These are phyloP conservation scores for Colletotrichum sp. DNA, from an alignment of 2,329 filamentous ascomycete species.

Conservation along the genomic window DNA sequence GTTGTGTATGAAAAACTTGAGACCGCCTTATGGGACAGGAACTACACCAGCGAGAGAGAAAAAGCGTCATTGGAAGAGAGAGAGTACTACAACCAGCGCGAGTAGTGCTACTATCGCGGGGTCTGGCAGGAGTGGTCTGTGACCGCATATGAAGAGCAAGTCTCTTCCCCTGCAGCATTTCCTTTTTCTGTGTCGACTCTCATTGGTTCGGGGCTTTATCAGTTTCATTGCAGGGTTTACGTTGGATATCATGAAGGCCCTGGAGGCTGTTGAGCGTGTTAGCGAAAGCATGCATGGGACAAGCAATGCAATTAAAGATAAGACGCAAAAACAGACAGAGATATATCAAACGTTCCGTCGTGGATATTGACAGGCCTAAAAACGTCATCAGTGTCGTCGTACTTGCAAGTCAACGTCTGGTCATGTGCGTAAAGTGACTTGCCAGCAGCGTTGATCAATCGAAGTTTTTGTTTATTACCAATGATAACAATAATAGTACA, in stretches of 20 bases:
- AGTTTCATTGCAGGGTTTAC: not conserved
- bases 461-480: not conserved
- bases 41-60: not conserved
- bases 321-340: too few species aligned
- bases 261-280: not conserved
- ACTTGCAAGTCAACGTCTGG: not conserved
- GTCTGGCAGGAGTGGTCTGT: not conserved
- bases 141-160: not conserved
- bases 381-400: not conserved
- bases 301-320: not conserved
- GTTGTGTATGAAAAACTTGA: conserved; percentile 18
- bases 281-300: not conserved
- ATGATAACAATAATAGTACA: not conserved
- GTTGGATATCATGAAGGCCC: not conserved
- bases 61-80: not conserved
- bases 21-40: not conserved
- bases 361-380: too few species aligned
- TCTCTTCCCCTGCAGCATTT: not conserved
- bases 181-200: not conserved
- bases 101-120: not conserved
- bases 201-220: not conserved
- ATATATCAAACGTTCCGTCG: too few species aligned
- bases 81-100: not conserved
- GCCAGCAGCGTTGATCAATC: not conserved
- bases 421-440: not conserved